phyloP scores from a whole-genome alignment of 495 filamentous ascomycete species.

The Astrocystis sublimbata region DNA sequence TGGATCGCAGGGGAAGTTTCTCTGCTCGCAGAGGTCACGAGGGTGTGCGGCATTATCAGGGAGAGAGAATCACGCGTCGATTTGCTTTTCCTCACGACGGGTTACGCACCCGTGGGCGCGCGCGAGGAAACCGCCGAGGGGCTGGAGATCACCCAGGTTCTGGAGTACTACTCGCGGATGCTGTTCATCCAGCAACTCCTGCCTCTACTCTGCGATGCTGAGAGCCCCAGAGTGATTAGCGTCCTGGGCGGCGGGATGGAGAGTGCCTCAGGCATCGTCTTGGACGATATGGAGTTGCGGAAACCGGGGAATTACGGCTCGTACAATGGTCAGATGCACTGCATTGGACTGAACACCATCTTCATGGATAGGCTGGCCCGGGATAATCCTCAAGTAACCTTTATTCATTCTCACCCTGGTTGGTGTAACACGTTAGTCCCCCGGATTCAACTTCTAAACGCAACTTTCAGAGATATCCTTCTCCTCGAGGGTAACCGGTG shows the following conservation, averaged over 20 bases:
- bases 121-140: constrained; percentile 35
- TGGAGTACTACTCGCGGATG: constrained; percentile 42
- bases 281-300: constrained; percentile 39
- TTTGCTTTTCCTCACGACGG: constrained; percentile 40
- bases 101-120: constrained; percentile 37
- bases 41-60: constrained; percentile 36
- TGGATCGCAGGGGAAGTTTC: constrained; percentile 40
- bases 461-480: too few species aligned
- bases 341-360: constrained; percentile 21
- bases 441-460: too few species aligned
- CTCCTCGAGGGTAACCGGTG: too few species aligned
- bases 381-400: constrained; percentile 36
- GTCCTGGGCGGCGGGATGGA: constrained; percentile 38
- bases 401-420: constrained; percentile 42
- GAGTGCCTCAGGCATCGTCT: constrained; percentile 17
- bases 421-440: constrained; percentile 41
- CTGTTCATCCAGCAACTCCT: constrained; percentile 35
- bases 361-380: constrained; percentile 31
- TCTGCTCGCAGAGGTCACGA: constrained; percentile 36
- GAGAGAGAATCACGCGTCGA: constrained; percentile 33
- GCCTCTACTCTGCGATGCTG: constrained; percentile 29
- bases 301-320: constrained; percentile 33
- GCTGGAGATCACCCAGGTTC: constrained; percentile 26
- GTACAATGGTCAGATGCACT: constrained; percentile 22
- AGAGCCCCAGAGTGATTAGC: constrained; percentile 33